Base-by-base conservation (phyloP, 164 flowering plant genomes). In the grape (Vitis vinifera) region DNA sequence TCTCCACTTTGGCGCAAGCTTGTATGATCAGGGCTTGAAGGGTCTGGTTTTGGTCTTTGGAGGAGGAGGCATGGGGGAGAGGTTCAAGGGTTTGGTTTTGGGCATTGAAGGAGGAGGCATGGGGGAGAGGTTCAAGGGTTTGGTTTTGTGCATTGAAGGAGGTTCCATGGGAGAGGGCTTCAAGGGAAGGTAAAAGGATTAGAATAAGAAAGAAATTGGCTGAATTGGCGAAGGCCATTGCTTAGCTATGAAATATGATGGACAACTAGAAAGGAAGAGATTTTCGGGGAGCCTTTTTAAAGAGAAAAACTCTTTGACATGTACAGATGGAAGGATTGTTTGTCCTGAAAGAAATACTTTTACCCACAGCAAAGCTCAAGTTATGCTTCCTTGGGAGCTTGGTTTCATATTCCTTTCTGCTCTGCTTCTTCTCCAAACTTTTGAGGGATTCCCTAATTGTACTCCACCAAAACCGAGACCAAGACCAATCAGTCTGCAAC, bases 1-100 rank as follows among this genome's bases (percentile, higher is more conserved):
- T 73, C 10, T 83, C 75, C 4, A 79, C 59, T 63, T 68, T 63
- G 47, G 30, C 23, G 72, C 97, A 92, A 23, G 84, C 84, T 76
- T 77, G 83, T 1, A 49, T 17, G 15, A 85, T 68, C 81, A 88
- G 57, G 68, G 84, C 27, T 68, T 81, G 69, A 17, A 77, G 17
- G 73, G 72, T 65, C 8, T 37, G 55, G 16, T 59, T 69, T 44
- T 71, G 68, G 17, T 71, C 57, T 19, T 70, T 52, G 8, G 72
- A 65, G 49, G 67, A 11, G 29, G 44, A 8, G 27, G 65, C 68
- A 65, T 69, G 53, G 27, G 85, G 65, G 27, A 71, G 64, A 30
- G 72, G 67, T 65, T 59, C 51, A 14, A 80, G 63, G 15, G 71
- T 63, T 9, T 37, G 55, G 16, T 59, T 69, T 44, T 71, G 68